Percentiles rank a stretch among this genome's conserved stretches.
These are phyloP conservation scores for Ilex aquifolium DNA, from an alignment of 257 asterid species.

Conservation along the genomic window DNA sequence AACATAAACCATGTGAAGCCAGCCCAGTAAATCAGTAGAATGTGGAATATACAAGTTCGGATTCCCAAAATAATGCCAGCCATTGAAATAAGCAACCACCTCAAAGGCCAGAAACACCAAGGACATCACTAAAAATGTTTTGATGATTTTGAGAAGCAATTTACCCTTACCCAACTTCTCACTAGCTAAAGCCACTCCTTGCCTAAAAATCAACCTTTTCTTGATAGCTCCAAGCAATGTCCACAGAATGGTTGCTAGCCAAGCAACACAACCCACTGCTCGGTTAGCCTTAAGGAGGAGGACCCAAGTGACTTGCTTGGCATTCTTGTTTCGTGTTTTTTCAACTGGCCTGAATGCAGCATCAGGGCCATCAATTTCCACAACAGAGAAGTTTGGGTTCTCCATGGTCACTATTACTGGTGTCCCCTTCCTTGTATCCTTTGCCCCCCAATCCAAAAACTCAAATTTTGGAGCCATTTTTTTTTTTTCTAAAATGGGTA, in stretches of 20 bases:
- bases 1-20: constrained; percentile 32
- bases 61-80: constrained; percentile 44
- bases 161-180: constrained; percentile 57
- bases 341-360: constrained; percentile 61
- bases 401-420: constrained; percentile 72
- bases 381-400: constrained; percentile 57
- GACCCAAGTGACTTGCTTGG: constrained; percentile 65
- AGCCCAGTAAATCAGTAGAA: constrained; percentile 33
- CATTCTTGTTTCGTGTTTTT: constrained; percentile 53
- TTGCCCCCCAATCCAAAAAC: constrained; percentile 47
- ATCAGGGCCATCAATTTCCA: constrained; percentile 65
- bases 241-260: constrained; percentile 44
- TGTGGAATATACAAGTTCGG: constrained; percentile 29
- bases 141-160: constrained; percentile 36
- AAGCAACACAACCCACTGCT: constrained; percentile 57
- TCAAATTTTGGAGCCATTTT: constrained; percentile 61
- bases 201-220: constrained; percentile 38
- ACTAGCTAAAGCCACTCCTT: constrained; percentile 50
- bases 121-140: constrained; percentile 21
- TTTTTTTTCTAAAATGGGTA: constrained; percentile 1
- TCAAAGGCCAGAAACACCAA: constrained; percentile 42
- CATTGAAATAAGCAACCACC: constrained; percentile 40
- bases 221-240: constrained; percentile 36
- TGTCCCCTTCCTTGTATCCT: constrained; percentile 32
- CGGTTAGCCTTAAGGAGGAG: constrained; percentile 58